Evolutionary conservation across 306 rosid species (phyloP).

Genomic region (Cyamopsis tetragonoloba): DNA sequence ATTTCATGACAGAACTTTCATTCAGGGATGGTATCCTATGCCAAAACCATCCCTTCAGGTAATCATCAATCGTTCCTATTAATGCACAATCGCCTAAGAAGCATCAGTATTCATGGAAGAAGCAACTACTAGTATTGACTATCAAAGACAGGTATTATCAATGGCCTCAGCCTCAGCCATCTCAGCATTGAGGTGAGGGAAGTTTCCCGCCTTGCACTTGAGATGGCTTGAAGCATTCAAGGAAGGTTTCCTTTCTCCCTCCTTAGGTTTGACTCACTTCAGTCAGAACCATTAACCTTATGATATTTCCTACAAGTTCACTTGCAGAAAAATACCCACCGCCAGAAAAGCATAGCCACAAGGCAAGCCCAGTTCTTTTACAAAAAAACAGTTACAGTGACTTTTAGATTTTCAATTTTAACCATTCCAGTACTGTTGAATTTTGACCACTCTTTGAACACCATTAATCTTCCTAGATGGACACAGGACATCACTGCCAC

Average conservation of each 20-base stretch:
- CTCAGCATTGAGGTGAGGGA: neutral
- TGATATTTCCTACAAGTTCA: neutral
- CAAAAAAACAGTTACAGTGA: neutral
- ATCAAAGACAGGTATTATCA: neutral
- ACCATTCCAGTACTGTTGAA: neutral
- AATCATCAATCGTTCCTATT: neutral
- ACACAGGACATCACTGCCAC: neutral
- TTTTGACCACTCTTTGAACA: neutral
- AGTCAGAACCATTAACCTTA: neutral
- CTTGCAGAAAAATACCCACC: neutral
- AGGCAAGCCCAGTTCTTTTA: neutral
- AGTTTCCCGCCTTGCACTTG: neutral
- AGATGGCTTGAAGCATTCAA: neutral
- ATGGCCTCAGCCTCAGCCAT: neutral
- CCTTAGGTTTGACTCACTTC: neutral
- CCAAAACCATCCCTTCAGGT: neutral
- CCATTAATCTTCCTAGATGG: neutral
- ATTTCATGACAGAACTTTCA: neutral
- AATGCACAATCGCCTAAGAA: neutral
- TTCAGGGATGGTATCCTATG: neutral
- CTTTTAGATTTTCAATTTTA: neutral
- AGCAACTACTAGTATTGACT: neutral
- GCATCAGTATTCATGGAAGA: neutral
- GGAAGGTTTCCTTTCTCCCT: neutral
- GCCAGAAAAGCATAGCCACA: neutral